These are phyloP conservation scores for Nakazawaea ambrosiae DNA, from an alignment of 805 yeast genomes.

Conservation along the genomic window DNA sequence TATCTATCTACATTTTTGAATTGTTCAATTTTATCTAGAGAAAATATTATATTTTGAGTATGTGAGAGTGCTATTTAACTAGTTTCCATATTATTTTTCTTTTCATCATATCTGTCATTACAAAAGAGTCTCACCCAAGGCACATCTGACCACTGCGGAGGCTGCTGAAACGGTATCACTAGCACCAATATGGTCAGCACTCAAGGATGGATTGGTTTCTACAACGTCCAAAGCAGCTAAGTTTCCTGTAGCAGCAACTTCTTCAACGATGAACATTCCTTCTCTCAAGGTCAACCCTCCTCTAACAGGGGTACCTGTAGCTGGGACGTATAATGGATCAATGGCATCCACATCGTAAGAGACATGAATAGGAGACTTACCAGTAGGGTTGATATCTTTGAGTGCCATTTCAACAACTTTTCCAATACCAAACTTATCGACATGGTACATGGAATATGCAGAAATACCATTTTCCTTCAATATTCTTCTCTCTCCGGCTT, in stretches of 20 bases:
- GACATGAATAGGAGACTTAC: conserved; percentile 70
- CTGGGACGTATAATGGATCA: conserved; percentile 90
- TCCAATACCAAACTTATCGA: conserved; percentile 90
- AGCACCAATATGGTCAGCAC: conserved; percentile 66
- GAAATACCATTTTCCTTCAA: conserved; percentile 65
- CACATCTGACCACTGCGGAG: conserved; percentile 86
- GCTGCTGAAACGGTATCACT: conserved; percentile 86
- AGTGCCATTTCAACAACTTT: conserved; percentile 90
- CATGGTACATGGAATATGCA: conserved; percentile 93
- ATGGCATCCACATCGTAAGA: conserved; percentile 96
- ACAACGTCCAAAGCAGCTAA: conserved; percentile 86
- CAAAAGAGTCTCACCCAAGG: conserved; percentile 83
- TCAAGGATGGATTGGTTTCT: conserved; percentile 88
- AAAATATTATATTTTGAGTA: too few relatives aligned
- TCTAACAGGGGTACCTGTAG: conserved; percentile 96
- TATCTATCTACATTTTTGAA: too few relatives aligned
- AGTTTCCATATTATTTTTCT: too few relatives aligned
- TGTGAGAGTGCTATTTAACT: too few relatives aligned
- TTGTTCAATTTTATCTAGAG: too few relatives aligned
- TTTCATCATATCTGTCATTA: too few relatives aligned
- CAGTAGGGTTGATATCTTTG: conserved; percentile 65
- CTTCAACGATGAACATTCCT: conserved; percentile 88
- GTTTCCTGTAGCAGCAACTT: conserved; percentile 84
- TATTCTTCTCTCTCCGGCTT: conserved; percentile 73
- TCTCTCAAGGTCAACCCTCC: conserved; percentile 95